These are phyloP conservation scores for Triangularia verruculosa DNA, from an alignment of 2,329 filamentous ascomycete genomes.

Conservation along the genomic window DNA sequence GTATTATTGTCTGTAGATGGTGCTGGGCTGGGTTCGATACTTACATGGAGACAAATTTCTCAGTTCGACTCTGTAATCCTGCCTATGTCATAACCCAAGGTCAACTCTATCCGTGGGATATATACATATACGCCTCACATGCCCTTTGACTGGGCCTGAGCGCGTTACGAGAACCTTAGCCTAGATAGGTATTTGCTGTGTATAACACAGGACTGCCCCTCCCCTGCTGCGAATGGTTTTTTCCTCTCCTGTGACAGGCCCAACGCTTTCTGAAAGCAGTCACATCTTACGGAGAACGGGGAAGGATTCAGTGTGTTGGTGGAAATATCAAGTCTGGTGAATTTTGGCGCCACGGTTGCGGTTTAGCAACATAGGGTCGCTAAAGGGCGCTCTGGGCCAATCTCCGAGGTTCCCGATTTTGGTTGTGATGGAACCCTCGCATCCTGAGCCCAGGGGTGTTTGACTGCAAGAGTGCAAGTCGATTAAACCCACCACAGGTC, in stretches of 20 bases:
- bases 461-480: neutral
- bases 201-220: no score
- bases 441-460: neutral
- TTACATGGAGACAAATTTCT: neutral
- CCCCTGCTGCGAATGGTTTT: no score
- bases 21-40: neutral
- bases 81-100: no score
- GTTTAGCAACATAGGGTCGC: no score
- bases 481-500: neutral
- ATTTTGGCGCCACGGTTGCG: no score
- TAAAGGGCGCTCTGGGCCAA: neutral
- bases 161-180: neutral
- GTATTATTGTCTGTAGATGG: neutral
- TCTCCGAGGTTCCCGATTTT: constrained; percentile 9
- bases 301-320: no score
- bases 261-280: no score
- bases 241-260: no score
- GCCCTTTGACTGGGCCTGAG: neutral
- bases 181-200: no score
- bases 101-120: no score
- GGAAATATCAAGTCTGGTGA: neutral
- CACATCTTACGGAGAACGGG: no score
- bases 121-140: neutral
- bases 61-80: no score
- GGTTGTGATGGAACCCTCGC: neutral